phyloP scores from a whole-genome alignment of 2,329 filamentous ascomycete species.

The Fusarium bactridioides region DNA sequence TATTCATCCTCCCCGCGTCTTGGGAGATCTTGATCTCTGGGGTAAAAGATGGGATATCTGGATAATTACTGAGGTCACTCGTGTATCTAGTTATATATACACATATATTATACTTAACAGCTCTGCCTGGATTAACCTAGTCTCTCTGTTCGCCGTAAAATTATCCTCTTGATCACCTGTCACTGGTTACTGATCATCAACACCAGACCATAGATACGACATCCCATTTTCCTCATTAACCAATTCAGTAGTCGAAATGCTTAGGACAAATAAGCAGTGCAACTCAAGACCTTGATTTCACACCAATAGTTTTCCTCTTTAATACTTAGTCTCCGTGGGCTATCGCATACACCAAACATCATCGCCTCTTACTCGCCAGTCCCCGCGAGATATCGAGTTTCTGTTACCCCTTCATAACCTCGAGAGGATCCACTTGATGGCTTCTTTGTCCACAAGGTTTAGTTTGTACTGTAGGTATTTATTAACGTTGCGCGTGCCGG shows the following conservation, averaged over 20 bases:
- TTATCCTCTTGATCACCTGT: background rate
- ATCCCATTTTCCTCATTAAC: background rate
- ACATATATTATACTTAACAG: no score
- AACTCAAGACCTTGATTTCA: background rate
- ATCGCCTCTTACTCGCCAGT: conserved; percentile 37
- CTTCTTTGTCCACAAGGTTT: conserved; percentile 37
- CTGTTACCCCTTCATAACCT: conserved; percentile 44
- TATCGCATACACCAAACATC: conserved; percentile 8
- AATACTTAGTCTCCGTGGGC: conserved; percentile 15
- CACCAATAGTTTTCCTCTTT: conserved; percentile 5
- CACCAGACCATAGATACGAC: conserved; percentile 8
- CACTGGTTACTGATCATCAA: background rate
- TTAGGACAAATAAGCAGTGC: background rate
- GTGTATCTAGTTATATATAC: background rate
- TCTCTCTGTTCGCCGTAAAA: background rate
- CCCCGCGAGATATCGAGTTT: conserved; percentile 40
- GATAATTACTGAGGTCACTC: background rate
- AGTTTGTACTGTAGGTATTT: background rate
- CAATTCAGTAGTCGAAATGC: background rate
- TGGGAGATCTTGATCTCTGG: conserved; percentile 23
- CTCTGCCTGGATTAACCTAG: background rate
- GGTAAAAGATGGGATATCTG: conserved; percentile 8
- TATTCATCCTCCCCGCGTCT: conserved; percentile 21
- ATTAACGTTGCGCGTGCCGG: conserved; percentile 13
- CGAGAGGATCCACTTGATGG: conserved; percentile 43